These are phyloP conservation scores for Starmerella powellii DNA, from an alignment of 805 yeast species.

Conservation along the genomic window DNA sequence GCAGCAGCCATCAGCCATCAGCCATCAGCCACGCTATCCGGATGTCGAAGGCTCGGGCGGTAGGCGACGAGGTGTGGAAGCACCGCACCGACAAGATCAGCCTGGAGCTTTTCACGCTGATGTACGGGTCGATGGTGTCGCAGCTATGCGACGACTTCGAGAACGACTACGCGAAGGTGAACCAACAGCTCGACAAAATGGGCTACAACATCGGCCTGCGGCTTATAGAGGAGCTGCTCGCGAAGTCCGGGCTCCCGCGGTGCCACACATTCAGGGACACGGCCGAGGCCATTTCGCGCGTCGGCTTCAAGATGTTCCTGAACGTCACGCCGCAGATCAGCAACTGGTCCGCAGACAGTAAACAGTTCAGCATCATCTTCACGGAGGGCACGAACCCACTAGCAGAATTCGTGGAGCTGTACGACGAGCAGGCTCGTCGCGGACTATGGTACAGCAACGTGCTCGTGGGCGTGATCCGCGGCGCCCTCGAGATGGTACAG, in stretches of 20 bases:
- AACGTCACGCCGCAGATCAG: conserved; percentile 66
- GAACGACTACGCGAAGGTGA: conserved; percentile 65
- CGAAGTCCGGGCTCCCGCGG: conserved; percentile 73
- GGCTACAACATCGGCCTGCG: conserved; percentile 91
- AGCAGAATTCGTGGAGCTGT: conserved; percentile 89
- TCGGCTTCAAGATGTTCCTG: conserved; percentile 82
- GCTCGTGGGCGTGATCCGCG: conserved; percentile 77
- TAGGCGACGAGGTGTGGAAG: conserved; percentile 89
- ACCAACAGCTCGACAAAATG: conserved; percentile 76
- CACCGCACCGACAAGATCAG: conserved; percentile 77
- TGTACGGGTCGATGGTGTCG: conserved; percentile 87
- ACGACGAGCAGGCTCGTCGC: conserved; percentile 55
- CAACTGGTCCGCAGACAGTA: conserved; percentile 66
- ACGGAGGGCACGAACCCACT: conserved; percentile 65
- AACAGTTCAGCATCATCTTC: conserved; percentile 58
- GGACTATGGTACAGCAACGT: conserved; percentile 91
- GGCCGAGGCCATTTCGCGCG: conserved; percentile 70
- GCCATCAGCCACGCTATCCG: not conserved
- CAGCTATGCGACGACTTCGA: conserved; percentile 78
- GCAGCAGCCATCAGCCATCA: not conserved
- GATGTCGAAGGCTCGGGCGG: conserved; percentile 27
- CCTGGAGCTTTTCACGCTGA: conserved; percentile 84
- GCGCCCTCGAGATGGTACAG: conserved; percentile 93
- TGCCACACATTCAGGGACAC: conserved; percentile 74
- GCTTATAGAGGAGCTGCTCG: conserved; percentile 82